These are phyloP conservation scores for Epichloe brachyelytri DNA, from an alignment of 2,329 filamentous ascomycete genomes.

Conservation along the genomic window DNA sequence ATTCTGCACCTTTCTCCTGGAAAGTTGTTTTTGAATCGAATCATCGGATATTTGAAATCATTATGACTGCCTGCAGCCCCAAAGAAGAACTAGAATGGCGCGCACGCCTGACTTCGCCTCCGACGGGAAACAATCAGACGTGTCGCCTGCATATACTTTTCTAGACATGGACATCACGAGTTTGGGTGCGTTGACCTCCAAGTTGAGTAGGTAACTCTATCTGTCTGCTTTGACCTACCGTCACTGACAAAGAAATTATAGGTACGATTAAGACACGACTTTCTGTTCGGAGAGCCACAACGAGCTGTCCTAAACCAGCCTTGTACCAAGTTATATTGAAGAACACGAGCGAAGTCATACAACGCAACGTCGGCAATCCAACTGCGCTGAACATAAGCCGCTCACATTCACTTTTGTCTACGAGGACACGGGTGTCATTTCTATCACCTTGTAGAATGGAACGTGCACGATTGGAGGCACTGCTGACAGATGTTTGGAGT, in stretches of 20 bases:
- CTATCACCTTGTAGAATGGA: conserved; percentile 64
- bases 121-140: conserved; percentile 34
- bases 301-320: conserved; percentile 54
- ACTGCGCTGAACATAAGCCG: conserved; percentile 49
- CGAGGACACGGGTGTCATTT: conserved; percentile 51
- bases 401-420: conserved; percentile 67
- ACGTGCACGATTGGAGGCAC: conserved; percentile 60
- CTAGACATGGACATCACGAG: conserved; percentile 58
- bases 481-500: conserved; percentile 73
- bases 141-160: conserved; percentile 44
- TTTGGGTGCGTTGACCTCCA: conserved; percentile 62
- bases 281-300: conserved; percentile 68
- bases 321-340: conserved; percentile 72
- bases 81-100: conserved; percentile 76
- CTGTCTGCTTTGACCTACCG: background rate
- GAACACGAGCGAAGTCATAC: conserved; percentile 62
- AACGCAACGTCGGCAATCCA: conserved; percentile 29
- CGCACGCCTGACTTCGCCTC: conserved; percentile 43
- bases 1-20: conserved; percentile 80
- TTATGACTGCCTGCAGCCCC: conserved; percentile 74
- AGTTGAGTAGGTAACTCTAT: conserved; percentile 38
- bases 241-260: conserved; percentile 14
- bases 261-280: conserved; percentile 52
- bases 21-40: conserved; percentile 75
- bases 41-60: conserved; percentile 67